These are phyloP conservation scores for Lachancea kluyveri DNA, from an alignment of 805 yeast genomes.

Conservation along the genomic window DNA sequence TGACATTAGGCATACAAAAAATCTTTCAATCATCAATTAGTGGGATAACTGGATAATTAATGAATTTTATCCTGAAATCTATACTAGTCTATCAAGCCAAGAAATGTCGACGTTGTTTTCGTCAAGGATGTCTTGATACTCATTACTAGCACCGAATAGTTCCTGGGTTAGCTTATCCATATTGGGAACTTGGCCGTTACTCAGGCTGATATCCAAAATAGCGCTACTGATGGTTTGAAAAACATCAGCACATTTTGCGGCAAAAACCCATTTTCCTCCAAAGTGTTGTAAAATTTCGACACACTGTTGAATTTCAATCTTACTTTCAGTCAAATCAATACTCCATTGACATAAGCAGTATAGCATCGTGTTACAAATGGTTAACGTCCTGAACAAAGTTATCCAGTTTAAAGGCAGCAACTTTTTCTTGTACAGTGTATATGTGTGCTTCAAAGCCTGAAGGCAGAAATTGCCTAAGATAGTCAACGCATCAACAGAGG, in stretches of 20 bases:
- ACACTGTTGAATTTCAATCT: conserved; percentile 40
- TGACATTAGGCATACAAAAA: too few relatives aligned
- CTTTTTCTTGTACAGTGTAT: conserved; percentile 38
- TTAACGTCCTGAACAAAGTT: conserved; percentile 39
- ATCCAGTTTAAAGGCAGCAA: conserved; percentile 46
- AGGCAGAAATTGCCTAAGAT: conserved; percentile 40
- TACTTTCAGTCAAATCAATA: conserved; percentile 40
- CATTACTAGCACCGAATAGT: conserved; percentile 38
- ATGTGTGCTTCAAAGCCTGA: conserved; percentile 40
- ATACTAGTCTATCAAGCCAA: conserved; percentile 29
- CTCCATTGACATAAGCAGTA: conserved; percentile 43
- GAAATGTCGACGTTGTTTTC: conserved; percentile 42
- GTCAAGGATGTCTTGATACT: conserved; percentile 41
- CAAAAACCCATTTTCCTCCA: conserved; percentile 42
- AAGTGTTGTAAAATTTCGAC: conserved; percentile 42
- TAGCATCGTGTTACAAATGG: conserved; percentile 41
- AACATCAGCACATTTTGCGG: conserved; percentile 38
- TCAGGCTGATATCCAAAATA: conserved; percentile 38
- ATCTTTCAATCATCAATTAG: too few relatives aligned
- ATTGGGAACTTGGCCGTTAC: conserved; percentile 34
- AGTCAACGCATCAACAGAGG: conserved; percentile 36
- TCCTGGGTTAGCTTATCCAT: conserved; percentile 37
- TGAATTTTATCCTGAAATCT: too few relatives aligned
- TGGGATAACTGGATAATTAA: too few relatives aligned
- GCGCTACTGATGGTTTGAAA: conserved; percentile 39